phyloP scores from a whole-genome alignment of 2,329 filamentous ascomycete species.

The Xylaria multiplex region DNA sequence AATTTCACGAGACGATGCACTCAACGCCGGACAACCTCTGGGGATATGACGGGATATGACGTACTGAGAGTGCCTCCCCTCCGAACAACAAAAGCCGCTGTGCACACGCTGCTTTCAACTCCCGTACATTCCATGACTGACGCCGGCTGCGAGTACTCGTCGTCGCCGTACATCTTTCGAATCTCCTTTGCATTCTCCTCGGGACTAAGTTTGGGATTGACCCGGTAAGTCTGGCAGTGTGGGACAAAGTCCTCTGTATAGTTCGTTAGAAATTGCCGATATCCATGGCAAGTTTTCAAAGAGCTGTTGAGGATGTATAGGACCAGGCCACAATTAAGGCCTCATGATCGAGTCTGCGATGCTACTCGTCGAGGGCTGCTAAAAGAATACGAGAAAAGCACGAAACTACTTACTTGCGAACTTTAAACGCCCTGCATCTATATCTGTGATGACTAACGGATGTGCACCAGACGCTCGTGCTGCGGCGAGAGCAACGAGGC shows the following conservation, averaged over 20 bases:
- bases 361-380: neutral
- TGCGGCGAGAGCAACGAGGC: constrained; percentile 66
- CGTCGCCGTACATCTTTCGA: constrained; percentile 59
- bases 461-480: constrained; percentile 71
- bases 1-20: constrained; percentile 20
- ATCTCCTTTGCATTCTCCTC: constrained; percentile 64
- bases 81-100: constrained; percentile 65
- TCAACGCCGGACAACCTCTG: neutral
- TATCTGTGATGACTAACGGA: constrained; percentile 71
- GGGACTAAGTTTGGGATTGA: constrained; percentile 57
- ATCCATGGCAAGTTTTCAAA: neutral
- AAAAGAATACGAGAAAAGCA: neutral
- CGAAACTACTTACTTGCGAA: constrained; percentile 58
- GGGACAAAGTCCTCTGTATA: constrained; percentile 61
- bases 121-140: constrained; percentile 74
- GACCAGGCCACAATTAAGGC: neutral
- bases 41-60: constrained; percentile 33
- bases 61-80: constrained; percentile 65
- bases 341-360: neutral
- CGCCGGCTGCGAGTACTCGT: constrained; percentile 66
- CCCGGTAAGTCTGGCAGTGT: constrained; percentile 62
- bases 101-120: constrained; percentile 70
- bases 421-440: constrained; percentile 64
- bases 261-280: constrained; percentile 13
- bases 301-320: neutral